A percentile compares a stretch with the other conserved stretches of the same genome.
These are phyloP conservation scores for Nicotiana attenuata DNA, from an alignment of 257 asterid genomes.

Conservation along the genomic window DNA sequence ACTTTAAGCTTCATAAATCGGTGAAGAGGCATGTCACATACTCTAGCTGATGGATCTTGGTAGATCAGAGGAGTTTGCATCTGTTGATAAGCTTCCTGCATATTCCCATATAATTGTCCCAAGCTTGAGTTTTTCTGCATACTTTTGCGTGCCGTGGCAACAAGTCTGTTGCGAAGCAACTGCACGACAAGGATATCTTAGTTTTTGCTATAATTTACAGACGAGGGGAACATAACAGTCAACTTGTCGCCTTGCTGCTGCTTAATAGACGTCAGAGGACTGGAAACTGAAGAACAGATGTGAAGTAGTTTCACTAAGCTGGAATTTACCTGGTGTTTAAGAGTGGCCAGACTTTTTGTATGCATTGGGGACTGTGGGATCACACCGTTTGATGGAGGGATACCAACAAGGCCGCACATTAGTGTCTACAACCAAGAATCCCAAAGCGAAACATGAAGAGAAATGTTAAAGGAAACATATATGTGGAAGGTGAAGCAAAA, in stretches of 20 bases:
- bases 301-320: not conserved
- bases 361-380: conserved; percentile 97
- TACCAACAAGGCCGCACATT: conserved; percentile 82
- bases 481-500: not conserved
- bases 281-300: not conserved
- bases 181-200: conserved; percentile 19
- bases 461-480: not conserved
- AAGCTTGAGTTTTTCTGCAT: conserved; percentile 64
- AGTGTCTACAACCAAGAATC: conserved; percentile 40
- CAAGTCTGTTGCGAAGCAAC: conserved; percentile 74
- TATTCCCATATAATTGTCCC: conserved; percentile 72
- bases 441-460: not conserved
- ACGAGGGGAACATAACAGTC: not conserved
- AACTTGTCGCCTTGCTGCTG: not conserved
- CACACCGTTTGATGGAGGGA: conserved; percentile 90
- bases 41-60: conserved; percentile 57
- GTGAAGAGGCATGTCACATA: conserved; percentile 23
- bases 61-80: conserved; percentile 88
- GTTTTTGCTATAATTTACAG: not conserved
- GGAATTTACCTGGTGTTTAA: conserved; percentile 69
- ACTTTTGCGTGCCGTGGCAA: conserved; percentile 60
- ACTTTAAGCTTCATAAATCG: not conserved
- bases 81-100: conserved; percentile 84
- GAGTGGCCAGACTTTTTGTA: conserved; percentile 81
- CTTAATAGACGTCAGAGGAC: not conserved